Evolutionary conservation across 2,329 filamentous ascomycete genomes (phyloP), one percentile per base, ranked within the genome.

Genomic region (Alternaria solani): DNA sequence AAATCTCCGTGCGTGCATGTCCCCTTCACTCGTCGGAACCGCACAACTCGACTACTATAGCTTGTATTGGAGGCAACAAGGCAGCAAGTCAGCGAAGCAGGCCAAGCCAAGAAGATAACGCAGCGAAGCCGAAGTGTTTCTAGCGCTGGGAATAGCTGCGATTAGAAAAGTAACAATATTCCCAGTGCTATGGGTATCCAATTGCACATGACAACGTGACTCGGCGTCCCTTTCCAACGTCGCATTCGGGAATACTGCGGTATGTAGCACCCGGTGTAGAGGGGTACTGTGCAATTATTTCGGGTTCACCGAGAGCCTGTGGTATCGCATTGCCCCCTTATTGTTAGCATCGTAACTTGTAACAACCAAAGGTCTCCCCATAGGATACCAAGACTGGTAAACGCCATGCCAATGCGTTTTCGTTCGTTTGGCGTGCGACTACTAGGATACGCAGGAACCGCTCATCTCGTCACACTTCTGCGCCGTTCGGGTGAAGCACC

Each of bases 1-100:
- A 23, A 51, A 52, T 58, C 41, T 58, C 55, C 48, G 49, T 54
- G 55, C 55, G 32, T 54, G 56, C 42, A 57, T 39, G 20, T 36
- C 20, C 32, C 32, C 36, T 26, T 49, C 8, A 30, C 46, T 49
- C 46, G 36, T 46, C 41, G 49, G 48, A 36, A 36, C 32, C 39
- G 34, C 30, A 7, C 14, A 48, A 16, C 14, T 26, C 25, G 55
- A 47, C 46, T 25, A 36, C 16, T 36, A n/a, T 49, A 49, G 46
- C 36, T 25, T 36, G 14, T 34, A 26, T 12, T 25, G 32, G 32
- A 14, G 14, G 32, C 32, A 36, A 36, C 11, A 36, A 36, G 32
- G 14, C 46, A 49, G 46, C 46, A 49, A 49, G 46, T 49, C 32
- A 49, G 44, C 47, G 42, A 25, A 51, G 48, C 41, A 30, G 34